Base-by-base conservation (phyloP, 352 stramenopile genomes). In the Phytophthora sojae region DNA sequence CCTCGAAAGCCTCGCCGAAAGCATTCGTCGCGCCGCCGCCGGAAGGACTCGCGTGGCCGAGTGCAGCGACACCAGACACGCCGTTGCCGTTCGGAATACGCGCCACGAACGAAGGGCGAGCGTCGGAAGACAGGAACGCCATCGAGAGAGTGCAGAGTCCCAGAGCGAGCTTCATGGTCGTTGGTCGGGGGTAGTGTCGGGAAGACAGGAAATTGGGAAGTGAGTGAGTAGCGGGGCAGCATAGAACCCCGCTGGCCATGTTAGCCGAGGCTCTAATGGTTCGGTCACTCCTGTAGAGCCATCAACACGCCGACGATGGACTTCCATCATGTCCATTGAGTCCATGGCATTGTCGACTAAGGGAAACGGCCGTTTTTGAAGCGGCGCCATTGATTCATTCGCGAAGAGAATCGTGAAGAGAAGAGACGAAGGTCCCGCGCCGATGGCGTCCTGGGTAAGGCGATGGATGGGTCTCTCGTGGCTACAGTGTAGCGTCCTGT, bases 1-100 rank as follows among this genome's bases (percentile, higher is more conserved):
- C 61, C 56, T 71, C 19, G 62, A 96, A 96, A 0, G 79, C 86
- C 29, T 78, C 12, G 30, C 89, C 89, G 59, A 96, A 96, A 0
- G 58, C 67, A 66, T 94, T 94, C 23, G 77, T 71, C 7, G 69
- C 42, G 6, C 89, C 89, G 5, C 87, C 87, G 12, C 85, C 84
- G 1, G 61, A 60, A 7, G 61, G 7, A 42, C 83, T 86, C 37
- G 67, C 55, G 51, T 96, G 89, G 3, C 89, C 89, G 7, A 96
- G 32, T 12, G 85, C 86, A 21, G 56, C 44, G 15, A 95, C 75
- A 17, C 88, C 82, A 21, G 25, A 35, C 7, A 94, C 76, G 0
- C 63, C 69, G 2, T 74, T 66, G 39, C 70, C 86, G 44, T 94
- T 96, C 3, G 89, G 89, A 19, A 96, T 73, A 6, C 69, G 76